Conservation (phyloP, 2,329 filamentous ascomycete species). For the Pseudogymnoascus sp. region DNA sequence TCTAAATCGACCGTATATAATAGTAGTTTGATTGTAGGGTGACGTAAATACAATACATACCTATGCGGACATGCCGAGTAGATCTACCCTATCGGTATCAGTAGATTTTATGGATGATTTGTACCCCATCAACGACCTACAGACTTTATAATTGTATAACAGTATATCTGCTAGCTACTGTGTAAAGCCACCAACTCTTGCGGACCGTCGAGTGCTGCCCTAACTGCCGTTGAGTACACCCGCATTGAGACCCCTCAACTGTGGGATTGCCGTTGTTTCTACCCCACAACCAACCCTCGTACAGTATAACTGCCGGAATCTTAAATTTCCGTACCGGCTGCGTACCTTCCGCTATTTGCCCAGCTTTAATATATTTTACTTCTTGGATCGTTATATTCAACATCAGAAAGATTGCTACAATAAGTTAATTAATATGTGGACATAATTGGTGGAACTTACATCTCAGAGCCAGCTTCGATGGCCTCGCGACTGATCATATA, state of each 20-base stretch:
- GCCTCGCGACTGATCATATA: background rate
- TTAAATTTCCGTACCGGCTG: background rate
- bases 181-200: background rate
- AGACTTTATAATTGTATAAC: background rate
- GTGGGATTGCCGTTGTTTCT: background rate
- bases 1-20: background rate
- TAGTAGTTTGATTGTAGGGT: background rate
- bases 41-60: background rate
- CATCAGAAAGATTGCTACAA: background rate
- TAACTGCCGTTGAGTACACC: background rate
- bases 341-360: background rate
- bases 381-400: background rate
- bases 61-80: background rate
- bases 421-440: background rate
- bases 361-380: background rate
- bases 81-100: background rate
- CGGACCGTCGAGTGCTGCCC: background rate
- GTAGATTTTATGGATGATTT: background rate
- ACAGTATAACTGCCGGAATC: background rate
- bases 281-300: background rate
- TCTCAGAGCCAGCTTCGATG: background rate
- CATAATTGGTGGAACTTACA: constrained; percentile 1
- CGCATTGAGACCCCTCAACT: background rate
- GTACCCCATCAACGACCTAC: background rate
- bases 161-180: background rate